A percentile compares a stretch with the other conserved stretches of the same genome.
Conservation (phyloP, 768 basidiomycete genomes). For the Tricholoma saponaceum region DNA sequence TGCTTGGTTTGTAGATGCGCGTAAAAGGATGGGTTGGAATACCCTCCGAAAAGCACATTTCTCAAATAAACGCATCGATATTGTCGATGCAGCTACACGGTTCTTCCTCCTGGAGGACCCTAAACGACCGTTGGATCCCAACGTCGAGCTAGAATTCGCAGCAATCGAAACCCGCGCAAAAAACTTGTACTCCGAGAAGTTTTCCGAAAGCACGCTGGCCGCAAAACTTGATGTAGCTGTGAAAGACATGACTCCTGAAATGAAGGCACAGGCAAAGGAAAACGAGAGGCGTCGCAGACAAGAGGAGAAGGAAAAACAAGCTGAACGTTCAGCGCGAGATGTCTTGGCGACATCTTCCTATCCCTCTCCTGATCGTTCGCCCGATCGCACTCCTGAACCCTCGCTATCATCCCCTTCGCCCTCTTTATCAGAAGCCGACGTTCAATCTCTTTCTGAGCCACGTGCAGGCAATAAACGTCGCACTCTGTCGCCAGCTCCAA, state of each 20-base stretch:
- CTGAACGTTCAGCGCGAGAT: not conserved
- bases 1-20: conserved; percentile 43
- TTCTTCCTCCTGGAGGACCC: conserved; percentile 24
- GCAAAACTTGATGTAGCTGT: conserved; percentile 24
- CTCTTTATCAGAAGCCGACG: not conserved
- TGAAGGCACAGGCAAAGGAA: conserved; percentile 8
- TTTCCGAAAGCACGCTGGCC: conserved; percentile 5
- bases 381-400: conserved; percentile 10
- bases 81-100: conserved; percentile 34
- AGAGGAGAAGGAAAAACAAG: not conserved
- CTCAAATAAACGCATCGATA: conserved; percentile 26
- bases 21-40: conserved; percentile 55
- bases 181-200: conserved; percentile 18
- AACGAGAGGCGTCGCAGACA: not conserved
- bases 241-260: conserved; percentile 23
- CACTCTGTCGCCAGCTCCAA: not conserved
- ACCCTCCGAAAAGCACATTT: conserved; percentile 29
- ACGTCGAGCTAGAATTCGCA: conserved; percentile 18
- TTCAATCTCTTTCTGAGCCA: not conserved
- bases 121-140: conserved; percentile 14
- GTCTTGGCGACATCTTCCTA: conserved; percentile 8
- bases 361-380: conserved; percentile 17
- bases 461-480: conserved; percentile 10
- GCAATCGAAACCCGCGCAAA: conserved; percentile 16
- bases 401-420: not conserved